These are phyloP conservation scores for Dentipellis sp. DNA, from an alignment of 768 basidiomycete genomes.

Conservation along the genomic window DNA sequence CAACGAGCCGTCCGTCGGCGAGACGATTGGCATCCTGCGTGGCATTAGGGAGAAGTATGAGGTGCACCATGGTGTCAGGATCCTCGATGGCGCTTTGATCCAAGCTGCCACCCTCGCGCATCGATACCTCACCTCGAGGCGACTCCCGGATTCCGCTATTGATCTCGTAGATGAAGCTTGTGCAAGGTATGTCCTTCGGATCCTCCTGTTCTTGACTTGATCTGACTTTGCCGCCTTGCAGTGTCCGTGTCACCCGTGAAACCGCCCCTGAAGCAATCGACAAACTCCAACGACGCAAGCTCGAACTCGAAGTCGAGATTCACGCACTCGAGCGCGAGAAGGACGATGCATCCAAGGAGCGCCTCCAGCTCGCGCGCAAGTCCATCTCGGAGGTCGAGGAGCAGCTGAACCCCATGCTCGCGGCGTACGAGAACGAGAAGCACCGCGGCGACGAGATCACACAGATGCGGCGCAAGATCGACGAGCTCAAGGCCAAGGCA, in stretches of 20 bases:
- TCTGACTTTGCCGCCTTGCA: slow-evolving; percentile 18
- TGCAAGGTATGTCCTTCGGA: slow-evolving; percentile 47
- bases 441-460: slow-evolving; percentile 74
- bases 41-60: slow-evolving; percentile 89
- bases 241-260: slow-evolving; percentile 86
- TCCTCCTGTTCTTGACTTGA: slow-evolving; percentile 4
- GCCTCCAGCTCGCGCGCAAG: slow-evolving; percentile 65
- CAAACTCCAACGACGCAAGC: slow-evolving; percentile 76
- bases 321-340: slow-evolving; percentile 93
- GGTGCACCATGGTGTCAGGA: slow-evolving; percentile 85
- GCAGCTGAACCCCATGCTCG: slow-evolving; percentile 69
- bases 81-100: slow-evolving; percentile 82
- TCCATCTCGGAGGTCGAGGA: slow-evolving; percentile 80
- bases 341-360: slow-evolving; percentile 80
- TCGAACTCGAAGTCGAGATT: slow-evolving; percentile 91
- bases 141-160: slow-evolving; percentile 80
- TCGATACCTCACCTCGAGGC: slow-evolving; percentile 79
- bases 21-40: slow-evolving; percentile 88
- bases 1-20: slow-evolving; percentile 82
- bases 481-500: slow-evolving; percentile 84
- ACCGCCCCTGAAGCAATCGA: slow-evolving; percentile 93
- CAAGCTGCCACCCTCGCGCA: slow-evolving; percentile 86
- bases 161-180: slow-evolving; percentile 91
- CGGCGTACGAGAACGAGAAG: slow-evolving; percentile 85
- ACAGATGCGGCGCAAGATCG: slow-evolving; percentile 67